Base-by-base conservation (phyloP, 1,284 basidiomycete species). In the Cryptococcus sp. region DNA sequence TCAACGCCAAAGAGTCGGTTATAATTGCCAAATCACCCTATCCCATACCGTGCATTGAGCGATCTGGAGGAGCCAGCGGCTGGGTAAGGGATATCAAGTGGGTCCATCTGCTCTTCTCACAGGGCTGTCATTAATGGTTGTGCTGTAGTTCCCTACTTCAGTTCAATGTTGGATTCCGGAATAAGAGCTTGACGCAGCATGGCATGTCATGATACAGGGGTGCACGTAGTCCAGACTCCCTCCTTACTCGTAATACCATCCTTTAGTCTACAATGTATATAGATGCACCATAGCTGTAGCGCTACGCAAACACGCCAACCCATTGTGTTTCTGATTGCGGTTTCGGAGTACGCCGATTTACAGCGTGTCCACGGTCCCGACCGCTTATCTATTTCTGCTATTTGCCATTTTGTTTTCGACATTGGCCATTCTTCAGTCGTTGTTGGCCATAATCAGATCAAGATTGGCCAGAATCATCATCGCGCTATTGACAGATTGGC, bases 21-120 rank as follows among this genome's bases (percentile, higher is more conserved):
- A 86, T 87, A 15, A 88, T 98, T 13, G 85, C 88, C 52, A 89
- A 89, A 57, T 95, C 92, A 0, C 87, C 87, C 27, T 92, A 86
- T 71, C 93, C 93, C 7, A 92, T 98, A 35, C 94, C 94, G 0
- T 97, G 93, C 75, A 89, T 94, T 70, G 92, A 91, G 69, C 83
- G 90, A 23, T 86, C 89, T 0, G 89, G 90, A 7, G 89, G 89
- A 68, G 91, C 91, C 67, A 90, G 93, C 66, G 91, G 93, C 69
- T 98, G 94, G 94, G 92, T 97, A 22, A 82, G 90, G 60, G 95
- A 98, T 75, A 96, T 98, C 79, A 97, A 97, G 76, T 78, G 62
- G 60, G 75, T 70, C 3, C 8, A 10, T 31, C 20, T 16, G 16
- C 51, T 6, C 5, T 0, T 50, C 13, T 22, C 19, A 39, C 40